Conservation (phyloP, 1,284 basidiomycete genomes). For the Inonotus hispidus region DNA sequence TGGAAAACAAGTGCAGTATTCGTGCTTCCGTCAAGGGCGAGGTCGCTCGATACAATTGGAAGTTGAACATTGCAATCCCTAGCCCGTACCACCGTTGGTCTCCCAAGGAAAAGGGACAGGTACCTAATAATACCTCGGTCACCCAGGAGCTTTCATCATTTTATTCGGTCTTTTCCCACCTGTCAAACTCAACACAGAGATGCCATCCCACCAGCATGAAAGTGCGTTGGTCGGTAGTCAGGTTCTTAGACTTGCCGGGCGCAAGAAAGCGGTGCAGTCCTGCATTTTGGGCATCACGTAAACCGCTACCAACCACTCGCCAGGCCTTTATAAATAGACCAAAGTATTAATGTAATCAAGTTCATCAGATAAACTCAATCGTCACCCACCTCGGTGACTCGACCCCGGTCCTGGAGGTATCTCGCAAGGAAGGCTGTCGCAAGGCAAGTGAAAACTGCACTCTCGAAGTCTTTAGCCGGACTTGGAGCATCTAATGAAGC, state of each 20-base stretch:
- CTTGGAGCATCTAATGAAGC: slow-evolving; percentile 30
- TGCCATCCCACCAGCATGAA: slow-evolving; percentile 20
- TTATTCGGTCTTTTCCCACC: neutral
- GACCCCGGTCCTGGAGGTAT: slow-evolving; percentile 41
- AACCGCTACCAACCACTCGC: slow-evolving; percentile 42
- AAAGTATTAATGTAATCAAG: neutral
- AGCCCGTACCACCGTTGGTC: slow-evolving; percentile 36
- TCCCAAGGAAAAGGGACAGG: slow-evolving; percentile 35
- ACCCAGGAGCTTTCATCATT: neutral
- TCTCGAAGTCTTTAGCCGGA: slow-evolving; percentile 11
- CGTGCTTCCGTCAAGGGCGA: slow-evolving; percentile 5
- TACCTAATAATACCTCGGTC: neutral
- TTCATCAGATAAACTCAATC: neutral
- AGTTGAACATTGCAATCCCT: slow-evolving; percentile 8
- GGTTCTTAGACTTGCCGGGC: slow-evolving; percentile 41
- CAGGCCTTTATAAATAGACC: slow-evolving; percentile 40
- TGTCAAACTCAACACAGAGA: slow-evolving; percentile 9
- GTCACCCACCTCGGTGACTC: slow-evolving; percentile 24
- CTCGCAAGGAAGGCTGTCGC: slow-evolving; percentile 40
- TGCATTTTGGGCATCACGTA: slow-evolving; percentile 41
- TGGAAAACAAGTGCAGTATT: slow-evolving; percentile 35
- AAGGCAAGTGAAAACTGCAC: slow-evolving; percentile 42
- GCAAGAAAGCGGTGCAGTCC: slow-evolving; percentile 46
- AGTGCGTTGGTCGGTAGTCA: slow-evolving; percentile 37
- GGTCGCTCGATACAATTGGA: slow-evolving; percentile 30